These are phyloP conservation scores for Peniophora sp. DNA, from an alignment of 1,284 basidiomycete species.

Conservation along the genomic window DNA sequence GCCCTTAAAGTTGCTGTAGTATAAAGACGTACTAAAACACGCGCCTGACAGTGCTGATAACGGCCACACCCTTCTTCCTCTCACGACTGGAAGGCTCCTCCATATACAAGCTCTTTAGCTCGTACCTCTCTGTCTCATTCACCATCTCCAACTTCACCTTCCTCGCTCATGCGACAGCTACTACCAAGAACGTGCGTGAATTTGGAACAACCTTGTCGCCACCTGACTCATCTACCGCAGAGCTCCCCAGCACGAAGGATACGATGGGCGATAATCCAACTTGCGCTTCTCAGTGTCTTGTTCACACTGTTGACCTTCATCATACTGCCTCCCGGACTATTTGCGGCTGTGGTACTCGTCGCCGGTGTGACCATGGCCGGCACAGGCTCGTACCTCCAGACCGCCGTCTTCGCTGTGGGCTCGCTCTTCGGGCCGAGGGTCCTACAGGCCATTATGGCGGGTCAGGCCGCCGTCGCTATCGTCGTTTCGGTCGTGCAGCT, in stretches of 20 bases:
- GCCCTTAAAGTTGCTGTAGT: slow-evolving; percentile 1
- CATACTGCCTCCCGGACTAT: slow-evolving; percentile 40
- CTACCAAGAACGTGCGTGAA: slow-evolving; percentile 51
- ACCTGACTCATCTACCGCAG: slow-evolving; percentile 18
- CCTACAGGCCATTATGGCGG: slow-evolving; percentile 65
- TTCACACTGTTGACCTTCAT: slow-evolving; percentile 56
- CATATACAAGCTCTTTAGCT: slow-evolving; percentile 52
- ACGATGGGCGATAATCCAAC: slow-evolving; percentile 31
- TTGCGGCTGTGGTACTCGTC: slow-evolving; percentile 57
- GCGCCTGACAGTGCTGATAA: slow-evolving; percentile 53
- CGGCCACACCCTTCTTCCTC: slow-evolving; percentile 68
- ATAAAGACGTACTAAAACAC: slow-evolving; percentile 2
- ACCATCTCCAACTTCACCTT: slow-evolving; percentile 58
- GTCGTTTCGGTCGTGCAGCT: slow-evolving; percentile 66
- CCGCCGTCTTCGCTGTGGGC: slow-evolving; percentile 60
- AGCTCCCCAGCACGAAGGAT: slow-evolving; percentile 44
- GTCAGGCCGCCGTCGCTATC: slow-evolving; percentile 72
- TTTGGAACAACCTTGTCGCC: slow-evolving; percentile 1
- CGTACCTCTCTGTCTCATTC: slow-evolving; percentile 61
- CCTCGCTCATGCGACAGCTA: slow-evolving; percentile 62
- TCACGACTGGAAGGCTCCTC: slow-evolving; percentile 51
- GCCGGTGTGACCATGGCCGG: slow-evolving; percentile 48
- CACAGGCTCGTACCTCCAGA: slow-evolving; percentile 61
- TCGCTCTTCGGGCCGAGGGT: slow-evolving; percentile 63
- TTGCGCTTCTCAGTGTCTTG: slow-evolving; percentile 44